These are phyloP conservation scores for Curvularia sp. DNA, from an alignment of 2,329 filamentous ascomycete genomes.

Conservation along the genomic window DNA sequence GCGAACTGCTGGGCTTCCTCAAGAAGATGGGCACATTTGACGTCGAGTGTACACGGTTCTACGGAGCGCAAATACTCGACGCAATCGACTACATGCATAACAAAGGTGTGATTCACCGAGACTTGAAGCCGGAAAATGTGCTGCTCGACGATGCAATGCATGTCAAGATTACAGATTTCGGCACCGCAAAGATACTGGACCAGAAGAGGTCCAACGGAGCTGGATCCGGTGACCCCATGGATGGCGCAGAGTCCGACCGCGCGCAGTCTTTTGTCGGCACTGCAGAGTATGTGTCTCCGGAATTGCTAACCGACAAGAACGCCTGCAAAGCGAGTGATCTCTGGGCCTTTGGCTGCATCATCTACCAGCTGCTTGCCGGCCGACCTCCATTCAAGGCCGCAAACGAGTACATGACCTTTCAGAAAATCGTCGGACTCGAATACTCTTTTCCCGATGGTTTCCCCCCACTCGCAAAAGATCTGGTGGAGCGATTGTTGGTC, in stretches of 20 bases:
- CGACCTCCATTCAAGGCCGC: constrained; percentile 94
- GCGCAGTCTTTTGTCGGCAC: constrained; percentile 97
- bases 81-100: constrained; percentile 98
- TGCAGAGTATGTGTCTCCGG: constrained; percentile 96
- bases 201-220: constrained; percentile 53
- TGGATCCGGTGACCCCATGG: constrained; percentile 58
- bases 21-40: constrained; percentile 97
- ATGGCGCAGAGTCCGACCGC: constrained; percentile 69
- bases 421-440: constrained; percentile 94
- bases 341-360: constrained; percentile 98
- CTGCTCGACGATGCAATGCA: constrained; percentile 95
- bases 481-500: constrained; percentile 89
- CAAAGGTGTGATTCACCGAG: constrained; percentile 92
- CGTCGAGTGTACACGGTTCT: constrained; percentile 91
- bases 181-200: constrained; percentile 91
- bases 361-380: constrained; percentile 96
- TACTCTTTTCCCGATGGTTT: constrained; percentile 94
- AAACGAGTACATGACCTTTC: constrained; percentile 96
- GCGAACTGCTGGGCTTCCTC: constrained; percentile 87
- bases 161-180: constrained; percentile 98
- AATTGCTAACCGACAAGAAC: constrained; percentile 94
- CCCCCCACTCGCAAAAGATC: constrained; percentile 81
- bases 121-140: constrained; percentile 96
- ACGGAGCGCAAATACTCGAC: constrained; percentile 93
- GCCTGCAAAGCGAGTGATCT: constrained; percentile 97